phyloP scores from a whole-genome alignment of 2,329 filamentous ascomycete species.

The Lecanicillium sp. region DNA sequence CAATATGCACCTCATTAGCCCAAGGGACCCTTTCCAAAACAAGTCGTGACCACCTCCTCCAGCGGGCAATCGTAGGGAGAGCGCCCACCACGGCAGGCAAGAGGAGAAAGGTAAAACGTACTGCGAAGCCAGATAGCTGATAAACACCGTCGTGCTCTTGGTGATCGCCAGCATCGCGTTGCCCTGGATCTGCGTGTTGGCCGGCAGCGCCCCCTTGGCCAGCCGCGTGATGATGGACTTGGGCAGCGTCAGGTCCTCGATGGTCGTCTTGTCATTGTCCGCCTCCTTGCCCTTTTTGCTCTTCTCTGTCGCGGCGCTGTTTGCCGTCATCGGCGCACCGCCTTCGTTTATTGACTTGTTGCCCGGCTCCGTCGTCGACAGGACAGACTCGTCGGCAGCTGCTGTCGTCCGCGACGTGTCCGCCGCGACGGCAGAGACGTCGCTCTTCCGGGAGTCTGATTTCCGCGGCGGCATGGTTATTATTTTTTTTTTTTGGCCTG shows the following conservation, averaged over 20 bases:
- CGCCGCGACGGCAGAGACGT: slow-evolving; percentile 27
- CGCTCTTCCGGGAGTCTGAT: slow-evolving; percentile 42
- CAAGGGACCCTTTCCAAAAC: too few relatives aligned
- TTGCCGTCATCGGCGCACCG: slow-evolving; percentile 15
- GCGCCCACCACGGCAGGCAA: background rate
- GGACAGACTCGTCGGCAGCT: background rate
- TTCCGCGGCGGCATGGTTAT: slow-evolving; percentile 50
- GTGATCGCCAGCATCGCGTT: slow-evolving; percentile 74
- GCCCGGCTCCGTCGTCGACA: slow-evolving; percentile 22
- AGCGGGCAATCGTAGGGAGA: too few relatives aligned
- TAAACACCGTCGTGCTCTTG: slow-evolving; percentile 78
- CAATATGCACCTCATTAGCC: background rate
- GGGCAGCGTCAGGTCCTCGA: slow-evolving; percentile 66
- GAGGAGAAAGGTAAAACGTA: slow-evolving; percentile 38
- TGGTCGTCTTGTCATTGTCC: background rate
- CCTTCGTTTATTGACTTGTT: slow-evolving; percentile 29
- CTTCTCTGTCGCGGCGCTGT: slow-evolving; percentile 22
- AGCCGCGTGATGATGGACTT: slow-evolving; percentile 76
- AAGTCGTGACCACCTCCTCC: too few relatives aligned
- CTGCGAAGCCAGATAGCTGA: slow-evolving; percentile 72
- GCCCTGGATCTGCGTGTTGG: slow-evolving; percentile 77
- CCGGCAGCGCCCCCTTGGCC: slow-evolving; percentile 71
- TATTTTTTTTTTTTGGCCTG: background rate
- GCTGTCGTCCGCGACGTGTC: background rate
- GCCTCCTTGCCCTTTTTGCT: slow-evolving; percentile 26